Evolutionary conservation across 495 filamentous ascomycete species (phyloP).

Genomic region (Neurospora intermedia): DNA sequence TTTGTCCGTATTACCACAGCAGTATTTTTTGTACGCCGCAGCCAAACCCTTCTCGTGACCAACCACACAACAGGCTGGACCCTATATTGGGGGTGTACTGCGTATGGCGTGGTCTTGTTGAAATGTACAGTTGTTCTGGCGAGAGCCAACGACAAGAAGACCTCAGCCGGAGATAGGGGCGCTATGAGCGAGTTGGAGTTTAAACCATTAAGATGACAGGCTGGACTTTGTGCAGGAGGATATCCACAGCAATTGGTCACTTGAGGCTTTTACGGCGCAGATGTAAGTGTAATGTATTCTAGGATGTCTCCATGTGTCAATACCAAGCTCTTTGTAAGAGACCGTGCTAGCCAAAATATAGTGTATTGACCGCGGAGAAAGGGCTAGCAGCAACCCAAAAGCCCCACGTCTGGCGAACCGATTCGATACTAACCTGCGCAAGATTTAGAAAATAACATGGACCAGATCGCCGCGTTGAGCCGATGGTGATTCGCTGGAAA

Average conservation of each 20-base stretch:
- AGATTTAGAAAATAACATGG: background rate
- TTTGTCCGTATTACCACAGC: background rate
- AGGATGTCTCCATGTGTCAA: background rate
- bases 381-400: background rate
- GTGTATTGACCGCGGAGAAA: background rate
- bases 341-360: background rate
- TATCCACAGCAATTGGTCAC: background rate
- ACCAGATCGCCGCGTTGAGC: background rate
- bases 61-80: background rate
- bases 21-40: background rate
- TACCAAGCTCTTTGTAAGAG: background rate
- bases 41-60: background rate
- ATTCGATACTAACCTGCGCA: background rate
- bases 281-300: background rate
- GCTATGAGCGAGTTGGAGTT: background rate
- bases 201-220: background rate
- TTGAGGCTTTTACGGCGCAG: background rate
- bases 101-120: background rate
- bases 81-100: background rate
- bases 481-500: background rate
- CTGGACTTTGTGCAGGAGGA: background rate
- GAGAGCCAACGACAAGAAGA: background rate
- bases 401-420: background rate
- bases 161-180: background rate
- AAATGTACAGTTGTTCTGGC: background rate